Evolutionary conservation across 2,329 filamentous ascomycete genomes (phyloP).

Genomic region (Talaromyces pinophilus): DNA sequence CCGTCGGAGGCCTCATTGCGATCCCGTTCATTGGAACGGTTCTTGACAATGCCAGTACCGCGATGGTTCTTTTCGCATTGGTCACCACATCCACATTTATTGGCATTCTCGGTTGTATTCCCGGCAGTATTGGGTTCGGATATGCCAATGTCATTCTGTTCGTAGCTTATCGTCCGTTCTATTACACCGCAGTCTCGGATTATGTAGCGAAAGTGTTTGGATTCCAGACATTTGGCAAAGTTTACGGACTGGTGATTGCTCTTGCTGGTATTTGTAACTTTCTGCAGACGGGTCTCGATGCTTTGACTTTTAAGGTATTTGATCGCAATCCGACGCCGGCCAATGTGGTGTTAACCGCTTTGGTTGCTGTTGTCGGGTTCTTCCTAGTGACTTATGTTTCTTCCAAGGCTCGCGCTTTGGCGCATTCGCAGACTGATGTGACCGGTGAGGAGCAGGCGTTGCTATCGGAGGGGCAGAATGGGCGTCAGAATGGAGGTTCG

Average conservation of each 20-base stretch:
- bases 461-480: conserved; percentile 11
- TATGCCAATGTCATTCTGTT: conserved; percentile 78
- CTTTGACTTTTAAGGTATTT: conserved; percentile 73
- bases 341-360: conserved; percentile 66
- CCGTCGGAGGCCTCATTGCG: conserved; percentile 77
- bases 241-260: conserved; percentile 91
- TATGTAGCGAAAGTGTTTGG: conserved; percentile 91
- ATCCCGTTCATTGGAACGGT: conserved; percentile 83
- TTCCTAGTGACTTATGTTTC: conserved; percentile 68
- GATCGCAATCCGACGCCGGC: conserved; percentile 72
- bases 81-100: conserved; percentile 72
- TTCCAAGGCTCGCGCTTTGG: conserved; percentile 19
- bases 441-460: conserved; percentile 19
- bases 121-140: conserved; percentile 65
- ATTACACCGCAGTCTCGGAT: conserved; percentile 86
- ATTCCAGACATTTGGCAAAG: conserved; percentile 86
- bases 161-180: conserved; percentile 80
- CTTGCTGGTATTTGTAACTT: conserved; percentile 83
- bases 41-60: conserved; percentile 74
- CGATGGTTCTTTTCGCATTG: conserved; percentile 68
- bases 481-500: conserved; percentile 3
- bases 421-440: conserved; percentile 3
- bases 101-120: conserved; percentile 73
- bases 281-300: conserved; percentile 75
- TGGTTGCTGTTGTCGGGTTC: conserved; percentile 65